Evolutionary conservation across 208 protist genomes (phyloP), one percentile per base, ranked within the genome.

Genomic region (Strigomonas culicis): DNA sequence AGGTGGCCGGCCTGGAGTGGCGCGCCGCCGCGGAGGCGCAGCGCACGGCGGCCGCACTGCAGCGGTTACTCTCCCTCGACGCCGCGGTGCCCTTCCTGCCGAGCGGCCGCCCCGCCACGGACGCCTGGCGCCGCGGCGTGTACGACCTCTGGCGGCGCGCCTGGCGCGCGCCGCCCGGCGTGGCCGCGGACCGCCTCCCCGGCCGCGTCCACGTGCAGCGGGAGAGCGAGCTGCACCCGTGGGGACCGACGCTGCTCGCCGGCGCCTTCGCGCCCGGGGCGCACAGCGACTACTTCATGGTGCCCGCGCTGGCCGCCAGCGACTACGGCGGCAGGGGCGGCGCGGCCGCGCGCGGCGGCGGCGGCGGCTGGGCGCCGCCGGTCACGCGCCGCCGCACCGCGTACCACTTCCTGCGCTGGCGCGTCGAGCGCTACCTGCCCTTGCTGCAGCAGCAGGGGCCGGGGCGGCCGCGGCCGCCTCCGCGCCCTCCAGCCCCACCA

Each of bases 381-480:
- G 50, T 77, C 24, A 66, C 77, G 13, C 64, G 82, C 7, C 79
- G 83, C 49, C 78, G 84, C 4, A 80, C 80, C 7, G 65, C 64
- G 13, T 94, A 91, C 74, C 79, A 72, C 30, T 94, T 86, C 64
- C 68, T 94, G 56, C 70, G 78, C 21, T 94, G 88, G 88, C 78
- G 72, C 43, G 71, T 94, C 50, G 88, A 94, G 57, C 66, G 79
- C 11, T 83, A 84, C 68, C 59, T 75, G 43, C 73, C 79, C 43
- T 68, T 68, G 55, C 50, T 90, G 62, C 52, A 41, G 8, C n/a
- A n/a, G n/a, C n/a, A 41, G 44, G n/a, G 44, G 30, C 30, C 21
- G 19, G 46, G 17, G 17, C 59, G 39, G 24, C 13, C 15, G 44
- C 7, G 30, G 27, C 43, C 25, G 46, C 4, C 30, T 2, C 51